Evolutionary conservation across 140 eudicot genomes (phyloP), one percentile per base, ranked within the genome.

Genomic region (Bidens hawaiensis): DNA sequence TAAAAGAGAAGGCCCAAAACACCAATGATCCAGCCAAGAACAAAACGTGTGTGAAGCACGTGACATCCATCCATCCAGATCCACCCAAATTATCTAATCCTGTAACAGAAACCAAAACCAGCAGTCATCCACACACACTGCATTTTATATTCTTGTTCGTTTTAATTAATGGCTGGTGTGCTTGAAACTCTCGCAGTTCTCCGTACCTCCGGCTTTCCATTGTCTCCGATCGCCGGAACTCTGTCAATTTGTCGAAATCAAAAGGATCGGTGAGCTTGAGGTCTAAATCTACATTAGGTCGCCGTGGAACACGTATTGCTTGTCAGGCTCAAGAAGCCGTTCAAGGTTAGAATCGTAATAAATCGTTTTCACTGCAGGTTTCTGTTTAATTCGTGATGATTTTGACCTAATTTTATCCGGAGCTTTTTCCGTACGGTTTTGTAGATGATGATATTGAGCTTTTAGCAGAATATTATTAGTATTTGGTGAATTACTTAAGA

Each of bases 301-400:
- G 76, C 42, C 87, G 85, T 74, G 73, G 70, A 5, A 55, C 68
- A 1, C 81, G 79, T 13, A 74, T 87, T 28, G 83, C 70, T 6
- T 82, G 85, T 67, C 82, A 87, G 78, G 89, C 96, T 50, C 86
- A 74, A 63, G 86, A 79, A 27, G 86, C 96, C 8, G 89, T 79
- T 11, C 70, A 78, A 81, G 94, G 96, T 87, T 67, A 48, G 40
- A 66, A 34, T n/a, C n/a, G n/a, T 51, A 18, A 25, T 5, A 2
- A 4, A 10, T 38, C 13, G 13, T 11, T 11, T 10, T 38, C 17
- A n/a, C n/a, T n/a, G n/a, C n/a, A n/a, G 4, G 22, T 54, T 18
- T 27, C 17, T 47, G 16, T 16, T 2, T 4, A 43, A 40, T 11
- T 45, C 5, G 5, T 18, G 13, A 19, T 43, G 54, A 9, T 19